phyloP scores from a whole-genome alignment of 192 early-diverging fungal species.

The Powellomyces hirtus region DNA sequence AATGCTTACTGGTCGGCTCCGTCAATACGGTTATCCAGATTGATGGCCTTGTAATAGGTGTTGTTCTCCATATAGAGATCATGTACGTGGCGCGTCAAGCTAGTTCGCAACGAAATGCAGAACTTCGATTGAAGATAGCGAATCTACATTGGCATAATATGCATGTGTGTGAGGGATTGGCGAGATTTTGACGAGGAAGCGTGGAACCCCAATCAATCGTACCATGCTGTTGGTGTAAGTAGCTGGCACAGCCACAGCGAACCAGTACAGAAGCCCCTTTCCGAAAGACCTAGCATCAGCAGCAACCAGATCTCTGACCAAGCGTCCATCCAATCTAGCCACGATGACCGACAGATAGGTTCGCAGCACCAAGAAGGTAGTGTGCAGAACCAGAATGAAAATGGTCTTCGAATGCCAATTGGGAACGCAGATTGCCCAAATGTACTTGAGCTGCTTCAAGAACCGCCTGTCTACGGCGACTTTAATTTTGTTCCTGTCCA shows the following conservation, averaged over 20 bases:
- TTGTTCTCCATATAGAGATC: constrained; percentile 82
- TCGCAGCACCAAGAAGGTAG: constrained; percentile 81
- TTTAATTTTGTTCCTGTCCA: constrained; percentile 40
- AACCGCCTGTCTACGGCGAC: constrained; percentile 50
- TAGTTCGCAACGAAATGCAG: constrained; percentile 41
- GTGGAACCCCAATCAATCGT: constrained; percentile 37
- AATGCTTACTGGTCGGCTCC: constrained; percentile 74
- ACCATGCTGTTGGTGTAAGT: constrained; percentile 99
- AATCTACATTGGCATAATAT: constrained; percentile 2
- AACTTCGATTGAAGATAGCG: constrained; percentile 48
- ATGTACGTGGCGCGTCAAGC: constrained; percentile 85
- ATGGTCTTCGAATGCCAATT: constrained; percentile 75
- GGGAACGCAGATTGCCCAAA: constrained; percentile 83
- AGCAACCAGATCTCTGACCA: constrained; percentile 89
- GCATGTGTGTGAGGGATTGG: not conserved
- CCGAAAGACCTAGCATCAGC: constrained; percentile 84
- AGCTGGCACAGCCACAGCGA: constrained; percentile 90
- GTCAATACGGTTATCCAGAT: constrained; percentile 90
- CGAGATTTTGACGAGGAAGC: not conserved
- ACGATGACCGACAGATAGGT: constrained; percentile 92
- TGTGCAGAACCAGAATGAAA: constrained; percentile 75
- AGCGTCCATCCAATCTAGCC: constrained; percentile 87
- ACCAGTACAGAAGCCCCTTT: constrained; percentile 82
- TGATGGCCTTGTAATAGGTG: constrained; percentile 92
- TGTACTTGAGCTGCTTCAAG: constrained; percentile 50